Base-by-base conservation (phyloP, 805 yeast genomes). In the Candida endomychidarum region DNA sequence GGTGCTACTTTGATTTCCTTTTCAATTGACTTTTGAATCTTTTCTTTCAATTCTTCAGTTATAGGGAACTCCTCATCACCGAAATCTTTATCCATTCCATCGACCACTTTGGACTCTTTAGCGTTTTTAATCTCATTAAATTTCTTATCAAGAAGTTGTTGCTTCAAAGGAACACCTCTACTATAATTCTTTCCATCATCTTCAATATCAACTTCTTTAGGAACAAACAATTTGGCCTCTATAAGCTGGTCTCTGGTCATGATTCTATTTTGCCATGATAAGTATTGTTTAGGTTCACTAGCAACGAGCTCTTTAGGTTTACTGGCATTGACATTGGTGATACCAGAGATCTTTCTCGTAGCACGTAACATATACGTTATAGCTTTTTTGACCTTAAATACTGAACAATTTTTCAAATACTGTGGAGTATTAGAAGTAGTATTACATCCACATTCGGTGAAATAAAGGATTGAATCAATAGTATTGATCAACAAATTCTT, bases 381-480 rank as follows among this genome's bases (percentile, higher is more conserved):
- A 16, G 78, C 77, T 50, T 80, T 81, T 52, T 79, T 81, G 4
- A 82, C 74, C 50, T 79, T 81, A 41, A 72, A 65, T 8, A 84
- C 61, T 16, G 73, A 63, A 60, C 91, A 84, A 14, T 75, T 79
- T 21, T 58, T 49, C 34, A 48, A 46, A 29, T 47, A 41, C 41
- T 43, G 51, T 10, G 51, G 47, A 16, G 47, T 36, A n/a, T 59
- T 58, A 26, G 61, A 63, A 4, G 77, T 62, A 1, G 70, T 67
- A 11, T 67, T 60, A 42, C 86, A 75, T 1, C 76, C 79, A 62
- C 95, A 85, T 40, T 81, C 88, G 14, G 76, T 75, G 40, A 78
- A 72, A 42, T 79, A 74, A 34, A 82, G 60, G 8, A 86, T 65
- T 4, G 79, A 75, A 47, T 82, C 88, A 17, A 83, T 67, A 5